Conservation (phyloP, 306 rosid genomes). For the Nissolia schottii region DNA sequence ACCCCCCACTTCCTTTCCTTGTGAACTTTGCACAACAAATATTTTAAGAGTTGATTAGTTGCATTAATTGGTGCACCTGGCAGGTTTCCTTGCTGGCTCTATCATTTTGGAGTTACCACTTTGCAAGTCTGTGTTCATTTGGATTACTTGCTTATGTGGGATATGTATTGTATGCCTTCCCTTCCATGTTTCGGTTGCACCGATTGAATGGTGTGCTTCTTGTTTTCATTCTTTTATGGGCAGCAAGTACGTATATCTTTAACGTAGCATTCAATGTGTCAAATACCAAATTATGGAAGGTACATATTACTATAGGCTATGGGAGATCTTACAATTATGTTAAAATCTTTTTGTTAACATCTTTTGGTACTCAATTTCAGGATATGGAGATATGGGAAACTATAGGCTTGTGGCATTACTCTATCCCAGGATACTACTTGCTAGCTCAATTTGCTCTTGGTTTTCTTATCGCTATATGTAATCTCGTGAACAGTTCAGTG, state of each 20-base stretch:
- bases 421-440: constrained; percentile 82
- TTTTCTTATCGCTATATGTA: constrained; percentile 75
- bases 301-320: constrained; percentile 30
- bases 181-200: constrained; percentile 77
- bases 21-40: constrained; percentile 8
- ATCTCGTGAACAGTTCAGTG: constrained; percentile 77
- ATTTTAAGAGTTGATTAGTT: constrained; percentile 16
- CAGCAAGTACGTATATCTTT: constrained; percentile 88
- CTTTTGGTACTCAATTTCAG: constrained; percentile 42
- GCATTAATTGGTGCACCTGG: constrained; percentile 19
- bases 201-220: constrained; percentile 84
- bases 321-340: constrained; percentile 8
- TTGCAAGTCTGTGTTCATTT: constrained; percentile 88
- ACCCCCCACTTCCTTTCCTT: neutral
- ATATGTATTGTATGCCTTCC: constrained; percentile 74
- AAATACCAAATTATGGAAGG: constrained; percentile 64
- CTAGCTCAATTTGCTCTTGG: constrained; percentile 93
- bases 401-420: constrained; percentile 92
- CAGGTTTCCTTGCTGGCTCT: constrained; percentile 85
- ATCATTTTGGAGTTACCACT: constrained; percentile 91
- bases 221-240: constrained; percentile 96
- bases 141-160: constrained; percentile 92
- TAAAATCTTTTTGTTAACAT: constrained; percentile 16
- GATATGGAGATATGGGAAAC: constrained; percentile 91
- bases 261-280: constrained; percentile 66